Conservation (phyloP, 345 rosid species). For the Moricandia moricandioides region DNA sequence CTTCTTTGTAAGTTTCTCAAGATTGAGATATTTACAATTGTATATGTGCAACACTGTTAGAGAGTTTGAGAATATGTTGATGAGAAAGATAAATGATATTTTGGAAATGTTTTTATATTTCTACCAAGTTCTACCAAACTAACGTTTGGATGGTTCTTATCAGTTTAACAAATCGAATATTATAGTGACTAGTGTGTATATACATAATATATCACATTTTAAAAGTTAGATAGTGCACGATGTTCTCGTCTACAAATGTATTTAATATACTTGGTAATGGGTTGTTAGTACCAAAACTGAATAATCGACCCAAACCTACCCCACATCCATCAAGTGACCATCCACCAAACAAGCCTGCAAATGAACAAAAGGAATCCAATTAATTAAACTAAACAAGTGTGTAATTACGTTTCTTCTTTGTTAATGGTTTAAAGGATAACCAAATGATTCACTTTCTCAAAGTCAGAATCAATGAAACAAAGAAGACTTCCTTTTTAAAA, state of each 20-base stretch:
- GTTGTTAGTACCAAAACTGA: not conserved
- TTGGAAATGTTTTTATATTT: not conserved
- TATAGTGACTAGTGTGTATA: not conserved
- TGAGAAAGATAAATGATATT: constrained; percentile 14
- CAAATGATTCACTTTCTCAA: not conserved
- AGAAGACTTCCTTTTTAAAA: constrained; percentile 3
- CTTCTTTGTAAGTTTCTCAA: constrained; percentile 19
- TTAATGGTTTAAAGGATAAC: not conserved
- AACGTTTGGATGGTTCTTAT: not conserved
- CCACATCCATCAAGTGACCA: constrained; percentile 4
- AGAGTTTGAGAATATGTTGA: not conserved
- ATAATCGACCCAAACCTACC: constrained; percentile 1
- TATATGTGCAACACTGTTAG: constrained; percentile 20
- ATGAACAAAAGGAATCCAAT: not conserved
- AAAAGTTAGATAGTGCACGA: not conserved
- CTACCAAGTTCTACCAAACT: not conserved
- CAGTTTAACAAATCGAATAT: not conserved
- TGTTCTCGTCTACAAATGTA: not conserved
- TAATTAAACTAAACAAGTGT: not conserved
- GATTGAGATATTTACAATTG: constrained; percentile 6
- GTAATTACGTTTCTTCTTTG: not conserved
- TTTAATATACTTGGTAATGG: not conserved
- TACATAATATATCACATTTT: not conserved
- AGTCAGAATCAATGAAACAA: not conserved
- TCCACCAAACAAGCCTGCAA: not conserved